Percentiles rank a stretch among this genome's conserved stretches.
Evolutionary conservation across 2,329 filamentous ascomycete genomes (phyloP).

Genomic region (Cladosporium sp.): DNA sequence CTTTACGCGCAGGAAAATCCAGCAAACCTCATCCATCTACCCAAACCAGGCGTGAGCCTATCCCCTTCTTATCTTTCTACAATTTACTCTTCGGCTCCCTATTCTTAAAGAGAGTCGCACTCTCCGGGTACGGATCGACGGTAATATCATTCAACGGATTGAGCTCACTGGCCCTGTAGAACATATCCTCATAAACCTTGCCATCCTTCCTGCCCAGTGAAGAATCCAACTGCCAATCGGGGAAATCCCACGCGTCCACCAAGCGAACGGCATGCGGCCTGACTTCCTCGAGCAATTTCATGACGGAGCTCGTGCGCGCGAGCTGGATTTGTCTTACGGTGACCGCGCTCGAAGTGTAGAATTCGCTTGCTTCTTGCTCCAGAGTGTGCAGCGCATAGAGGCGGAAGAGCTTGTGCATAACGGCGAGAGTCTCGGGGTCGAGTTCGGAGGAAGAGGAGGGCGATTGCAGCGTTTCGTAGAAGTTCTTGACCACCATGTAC

Average conservation of each 20-base stretch:
- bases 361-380: constrained; percentile 65
- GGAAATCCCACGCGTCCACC: constrained; percentile 72
- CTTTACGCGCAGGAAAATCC: neutral
- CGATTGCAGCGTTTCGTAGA: constrained; percentile 64
- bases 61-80: neutral
- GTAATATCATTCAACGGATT: constrained; percentile 71
- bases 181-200: constrained; percentile 74
- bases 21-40: neutral
- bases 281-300: constrained; percentile 67
- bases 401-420: constrained; percentile 65
- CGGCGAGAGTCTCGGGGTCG: constrained; percentile 52
- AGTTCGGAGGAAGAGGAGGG: constrained; percentile 50
- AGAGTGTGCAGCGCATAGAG: constrained; percentile 63
- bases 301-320: constrained; percentile 62
- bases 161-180: constrained; percentile 64
- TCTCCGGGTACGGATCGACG: constrained; percentile 68
- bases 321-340: constrained; percentile 70
- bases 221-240: constrained; percentile 73
- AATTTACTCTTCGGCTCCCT: constrained; percentile 45
- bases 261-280: constrained; percentile 68
- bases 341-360: constrained; percentile 66
- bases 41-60: neutral
- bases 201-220: constrained; percentile 67
- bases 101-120: constrained; percentile 57
- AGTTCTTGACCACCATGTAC: constrained; percentile 75